phyloP scores from a whole-genome alignment of 2,329 filamentous ascomycete species.

The Scedosporium minutisporum region DNA sequence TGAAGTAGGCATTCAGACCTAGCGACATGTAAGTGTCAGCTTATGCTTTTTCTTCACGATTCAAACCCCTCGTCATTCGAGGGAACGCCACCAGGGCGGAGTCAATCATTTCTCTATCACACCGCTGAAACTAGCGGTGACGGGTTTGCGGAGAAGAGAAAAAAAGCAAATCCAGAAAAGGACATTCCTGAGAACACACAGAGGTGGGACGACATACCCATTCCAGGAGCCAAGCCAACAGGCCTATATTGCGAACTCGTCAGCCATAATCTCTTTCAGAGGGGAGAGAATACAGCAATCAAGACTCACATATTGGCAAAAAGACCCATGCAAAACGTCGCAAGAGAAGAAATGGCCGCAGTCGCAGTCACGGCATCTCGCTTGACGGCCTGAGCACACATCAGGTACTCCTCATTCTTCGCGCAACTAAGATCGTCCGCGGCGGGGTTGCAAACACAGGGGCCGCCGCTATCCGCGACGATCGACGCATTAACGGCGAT shows the following conservation, averaged over 20 bases:
- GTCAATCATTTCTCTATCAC: neutral
- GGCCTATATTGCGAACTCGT: slow-evolving; percentile 19
- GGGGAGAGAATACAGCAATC: neutral
- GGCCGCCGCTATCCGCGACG: slow-evolving; percentile 58
- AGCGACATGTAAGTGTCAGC: slow-evolving; percentile 6
- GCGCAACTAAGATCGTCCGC: slow-evolving; percentile 42
- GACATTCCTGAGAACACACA: no score
- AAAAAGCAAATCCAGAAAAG: neutral
- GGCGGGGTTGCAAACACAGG: slow-evolving; percentile 58
- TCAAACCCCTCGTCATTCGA: neutral
- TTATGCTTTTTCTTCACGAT: neutral
- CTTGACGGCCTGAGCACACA: slow-evolving; percentile 57
- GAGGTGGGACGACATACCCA: slow-evolving; percentile 20
- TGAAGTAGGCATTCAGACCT: slow-evolving; percentile 74
- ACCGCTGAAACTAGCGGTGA: neutral
- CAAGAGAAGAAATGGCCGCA: slow-evolving; percentile 69
- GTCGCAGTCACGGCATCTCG: slow-evolving; percentile 78
- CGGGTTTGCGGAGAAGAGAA: neutral
- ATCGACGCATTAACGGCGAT: slow-evolving; percentile 44
- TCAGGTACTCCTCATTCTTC: slow-evolving; percentile 46
- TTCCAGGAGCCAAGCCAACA: slow-evolving; percentile 26
- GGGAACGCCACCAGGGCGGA: neutral
- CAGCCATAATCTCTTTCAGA: neutral
- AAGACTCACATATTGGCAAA: slow-evolving; percentile 61
- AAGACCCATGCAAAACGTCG: slow-evolving; percentile 75